phyloP scores from a whole-genome alignment of 1,284 basidiomycete genomes.

The Moesziomyces globuligerus region DNA sequence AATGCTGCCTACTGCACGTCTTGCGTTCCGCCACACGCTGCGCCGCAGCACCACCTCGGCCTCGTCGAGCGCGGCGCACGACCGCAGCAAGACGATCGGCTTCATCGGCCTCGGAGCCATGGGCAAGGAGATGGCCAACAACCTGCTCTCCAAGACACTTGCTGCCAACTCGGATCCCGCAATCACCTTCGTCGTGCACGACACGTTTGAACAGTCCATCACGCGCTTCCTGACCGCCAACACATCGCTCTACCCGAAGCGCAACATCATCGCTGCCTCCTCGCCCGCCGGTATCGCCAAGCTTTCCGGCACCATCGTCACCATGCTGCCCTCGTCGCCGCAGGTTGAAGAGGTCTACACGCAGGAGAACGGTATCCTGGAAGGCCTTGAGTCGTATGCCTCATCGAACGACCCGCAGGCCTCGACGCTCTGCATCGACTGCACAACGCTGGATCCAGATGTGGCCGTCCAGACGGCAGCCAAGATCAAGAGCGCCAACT shows the following conservation, averaged over 20 bases:
- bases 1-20: constrained; percentile 33
- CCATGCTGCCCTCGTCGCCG: constrained; percentile 87
- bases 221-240: constrained; percentile 59
- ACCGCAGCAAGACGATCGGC: constrained; percentile 59
- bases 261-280: constrained; percentile 61
- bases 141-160: constrained; percentile 55
- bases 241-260: constrained; percentile 51
- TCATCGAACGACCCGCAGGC: constrained; percentile 15
- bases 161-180: constrained; percentile 38
- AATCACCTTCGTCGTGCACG: constrained; percentile 54
- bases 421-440: constrained; percentile 80
- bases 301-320: constrained; percentile 77
- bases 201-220: constrained; percentile 54
- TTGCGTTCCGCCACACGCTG: constrained; percentile 22
- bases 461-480: constrained; percentile 76
- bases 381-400: constrained; percentile 36
- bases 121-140: constrained; percentile 62
- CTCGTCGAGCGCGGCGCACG: constrained; percentile 19
- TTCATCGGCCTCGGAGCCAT: constrained; percentile 64
- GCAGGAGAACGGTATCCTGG: constrained; percentile 69
- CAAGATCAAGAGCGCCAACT: constrained; percentile 72
- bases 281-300: constrained; percentile 68
- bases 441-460: constrained; percentile 83
- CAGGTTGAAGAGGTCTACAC: constrained; percentile 80
- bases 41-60: constrained; percentile 9